Conservation (phyloP, 2,329 filamentous ascomycete species). For the Penicillium frequentans region DNA sequence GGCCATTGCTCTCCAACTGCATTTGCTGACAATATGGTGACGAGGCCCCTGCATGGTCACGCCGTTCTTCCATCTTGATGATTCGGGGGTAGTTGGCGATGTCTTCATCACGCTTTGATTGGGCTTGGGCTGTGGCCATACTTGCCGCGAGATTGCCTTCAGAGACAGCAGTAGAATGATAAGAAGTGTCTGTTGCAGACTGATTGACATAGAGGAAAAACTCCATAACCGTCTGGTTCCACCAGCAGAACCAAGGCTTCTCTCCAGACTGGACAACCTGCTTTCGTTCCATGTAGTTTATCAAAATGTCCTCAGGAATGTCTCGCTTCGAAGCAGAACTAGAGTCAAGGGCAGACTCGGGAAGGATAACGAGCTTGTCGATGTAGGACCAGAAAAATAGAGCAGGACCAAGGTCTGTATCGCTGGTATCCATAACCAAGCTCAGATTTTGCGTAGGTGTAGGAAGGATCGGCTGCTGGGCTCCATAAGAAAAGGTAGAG, state of each 20-base stretch:
- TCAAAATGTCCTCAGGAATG: slow-evolving; percentile 17
- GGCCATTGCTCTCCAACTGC: slow-evolving; percentile 56
- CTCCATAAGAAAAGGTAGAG: slow-evolving; percentile 57
- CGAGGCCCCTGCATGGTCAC: slow-evolving; percentile 43
- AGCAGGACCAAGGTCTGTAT: slow-evolving; percentile 58
- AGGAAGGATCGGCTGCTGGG: slow-evolving; percentile 57
- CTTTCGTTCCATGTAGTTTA: slow-evolving; percentile 33
- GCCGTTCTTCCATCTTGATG: slow-evolving; percentile 67
- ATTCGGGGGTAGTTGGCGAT: slow-evolving; percentile 52
- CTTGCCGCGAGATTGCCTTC: slow-evolving; percentile 18
- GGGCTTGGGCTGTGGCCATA: slow-evolving; percentile 14
- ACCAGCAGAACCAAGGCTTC: slow-evolving; percentile 68
- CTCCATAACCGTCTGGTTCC: slow-evolving; percentile 67
- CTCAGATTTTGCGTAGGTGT: slow-evolving; percentile 48
- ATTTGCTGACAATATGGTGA: slow-evolving; percentile 66
- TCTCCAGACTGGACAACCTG: slow-evolving; percentile 55
- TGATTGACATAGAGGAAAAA: slow-evolving; percentile 65
- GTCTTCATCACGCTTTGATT: slow-evolving; percentile 14
- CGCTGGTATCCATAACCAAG: slow-evolving; percentile 59
- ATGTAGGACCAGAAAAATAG: slow-evolving; percentile 64
- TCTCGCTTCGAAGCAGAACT: slow-evolving; percentile 31
- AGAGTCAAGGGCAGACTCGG: slow-evolving; percentile 36
- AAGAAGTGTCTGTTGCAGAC: slow-evolving; percentile 38
- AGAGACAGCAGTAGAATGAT: slow-evolving; percentile 20
- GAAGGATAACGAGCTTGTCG: slow-evolving; percentile 63